A percentile compares a stretch with the other conserved stretches of the same genome.
These are phyloP conservation scores for Myriosclerotinia scirpicola DNA, from an alignment of 2,329 filamentous ascomycete genomes.

Conservation along the genomic window DNA sequence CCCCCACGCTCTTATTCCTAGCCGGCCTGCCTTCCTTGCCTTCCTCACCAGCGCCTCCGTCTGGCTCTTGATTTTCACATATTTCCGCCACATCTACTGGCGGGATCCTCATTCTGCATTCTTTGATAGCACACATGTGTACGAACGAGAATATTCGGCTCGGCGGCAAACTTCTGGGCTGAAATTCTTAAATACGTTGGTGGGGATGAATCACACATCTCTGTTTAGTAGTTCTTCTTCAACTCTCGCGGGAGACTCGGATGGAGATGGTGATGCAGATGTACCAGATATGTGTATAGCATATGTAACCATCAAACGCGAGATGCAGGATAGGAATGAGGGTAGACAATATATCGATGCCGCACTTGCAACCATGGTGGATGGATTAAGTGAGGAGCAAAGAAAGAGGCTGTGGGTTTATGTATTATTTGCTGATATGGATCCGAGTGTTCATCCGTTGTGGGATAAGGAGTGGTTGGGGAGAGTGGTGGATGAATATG, in stretches of 20 bases:
- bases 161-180: conserved; percentile 25
- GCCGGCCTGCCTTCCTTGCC: not conserved
- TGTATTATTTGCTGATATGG: conserved; percentile 12
- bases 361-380: conserved; percentile 31
- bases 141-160: conserved; percentile 29
- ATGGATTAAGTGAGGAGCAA: conserved; percentile 32
- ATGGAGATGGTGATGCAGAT: not conserved
- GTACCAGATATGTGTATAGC: conserved; percentile 27
- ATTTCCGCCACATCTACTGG: conserved; percentile 26
- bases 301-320: conserved; percentile 26
- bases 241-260: conserved; percentile 4
- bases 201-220: not conserved
- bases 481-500: conserved; percentile 12
- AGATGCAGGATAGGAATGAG: conserved; percentile 23
- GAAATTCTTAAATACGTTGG: conserved; percentile 22
- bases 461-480: conserved; percentile 4
- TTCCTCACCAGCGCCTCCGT: not conserved
- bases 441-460: conserved; percentile 16
- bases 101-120: conserved; percentile 32
- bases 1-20: not conserved
- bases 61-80: conserved; percentile 24
- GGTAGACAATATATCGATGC: conserved; percentile 29
- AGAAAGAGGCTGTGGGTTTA: conserved; percentile 22
- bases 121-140: conserved; percentile 28
- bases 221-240: conserved; percentile 2